Base-by-base conservation (phyloP, 2,329 filamentous ascomycete genomes). In the Cercospora zeina region DNA sequence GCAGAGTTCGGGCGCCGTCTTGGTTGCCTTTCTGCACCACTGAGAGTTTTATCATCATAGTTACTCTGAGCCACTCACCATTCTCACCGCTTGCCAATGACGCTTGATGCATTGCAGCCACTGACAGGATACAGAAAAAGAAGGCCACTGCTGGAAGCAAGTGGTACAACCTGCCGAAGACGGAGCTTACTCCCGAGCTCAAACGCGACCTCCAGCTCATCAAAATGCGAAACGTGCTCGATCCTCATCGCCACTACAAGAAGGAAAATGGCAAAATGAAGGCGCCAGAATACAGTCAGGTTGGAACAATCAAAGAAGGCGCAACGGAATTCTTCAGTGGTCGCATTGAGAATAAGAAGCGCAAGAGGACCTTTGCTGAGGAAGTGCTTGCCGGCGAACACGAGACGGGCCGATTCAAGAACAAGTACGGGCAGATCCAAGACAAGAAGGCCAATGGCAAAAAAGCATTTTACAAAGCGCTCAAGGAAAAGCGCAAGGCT, bases 161-260 rank as follows among this genome's bases (percentile, higher is more conserved):
- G 62, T 97, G 93, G 93, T 97, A 89, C 79, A 85, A 96, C 70
- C 82, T 99, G 58, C 93, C 93, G 5, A 87, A 87, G 71, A 97
- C 93, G 27, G 82, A 90, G 55, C 78, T 96, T 55, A 96, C 92
- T 0, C 86, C 91, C 8, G 87, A 96, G 72, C 81, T 97, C 65
- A 96, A 93, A 77, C 85, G 91, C 69, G 93, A 99, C 74, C 81
- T 97, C 55, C 92, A 97, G 76, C 81, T 97, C 10, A 81, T 99
- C 62, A 88, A 91, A 67, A 93, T 97, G 89, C 87, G 95, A 75
- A 88, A 87, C 60, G 88, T 96, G 19, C 82, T 97, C 21, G 93
- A 97, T 68, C 88, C 92, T 0, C 93, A 97, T 74, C 83, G 89
- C 54, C 89, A 93, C 72, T 96, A 96, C 81, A 96, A 93, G 75